phyloP scores from a whole-genome alignment of 306 rosid species.

The Glycine soja region DNA sequence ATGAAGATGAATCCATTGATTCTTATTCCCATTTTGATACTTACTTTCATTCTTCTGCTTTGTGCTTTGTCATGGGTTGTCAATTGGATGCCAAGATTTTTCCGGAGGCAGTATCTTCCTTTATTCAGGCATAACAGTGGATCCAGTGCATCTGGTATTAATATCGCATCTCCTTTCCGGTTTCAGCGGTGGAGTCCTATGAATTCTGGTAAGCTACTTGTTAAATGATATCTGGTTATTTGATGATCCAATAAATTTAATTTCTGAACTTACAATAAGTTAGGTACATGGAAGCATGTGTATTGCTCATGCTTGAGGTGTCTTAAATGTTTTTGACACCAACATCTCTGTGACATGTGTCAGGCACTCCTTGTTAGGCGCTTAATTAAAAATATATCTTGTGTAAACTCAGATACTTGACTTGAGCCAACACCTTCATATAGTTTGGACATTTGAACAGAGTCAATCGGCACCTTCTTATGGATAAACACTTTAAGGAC shows the following conservation, averaged over 20 bases:
- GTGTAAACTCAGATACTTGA: background rate
- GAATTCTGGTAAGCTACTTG: conserved; percentile 72
- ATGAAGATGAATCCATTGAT: conserved; percentile 69
- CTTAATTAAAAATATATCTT: background rate
- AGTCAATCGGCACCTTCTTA: background rate
- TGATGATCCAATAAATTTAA: background rate
- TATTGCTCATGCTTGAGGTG: background rate
- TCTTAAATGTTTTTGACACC: too few relatives aligned
- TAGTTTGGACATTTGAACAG: background rate
- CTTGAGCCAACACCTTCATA: too few relatives aligned
- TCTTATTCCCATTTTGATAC: conserved; percentile 66
- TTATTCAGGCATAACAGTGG: conserved; percentile 72
- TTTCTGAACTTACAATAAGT: background rate
- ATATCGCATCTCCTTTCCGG: conserved; percentile 80
- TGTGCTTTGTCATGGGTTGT: conserved; percentile 75
- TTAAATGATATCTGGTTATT: conserved; percentile 25
- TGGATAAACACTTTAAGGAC: background rate
- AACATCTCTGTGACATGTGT: too few relatives aligned
- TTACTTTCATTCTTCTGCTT: conserved; percentile 65
- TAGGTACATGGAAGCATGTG: background rate
- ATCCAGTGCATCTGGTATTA: conserved; percentile 74
- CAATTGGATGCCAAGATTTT: conserved; percentile 77
- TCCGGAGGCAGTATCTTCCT: conserved; percentile 81
- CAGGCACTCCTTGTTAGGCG: background rate
- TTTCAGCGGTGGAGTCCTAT: conserved; percentile 96